Evolutionary conservation across 2,329 filamentous ascomycete genomes (phyloP).

Genomic region (Aphanocladium album): DNA sequence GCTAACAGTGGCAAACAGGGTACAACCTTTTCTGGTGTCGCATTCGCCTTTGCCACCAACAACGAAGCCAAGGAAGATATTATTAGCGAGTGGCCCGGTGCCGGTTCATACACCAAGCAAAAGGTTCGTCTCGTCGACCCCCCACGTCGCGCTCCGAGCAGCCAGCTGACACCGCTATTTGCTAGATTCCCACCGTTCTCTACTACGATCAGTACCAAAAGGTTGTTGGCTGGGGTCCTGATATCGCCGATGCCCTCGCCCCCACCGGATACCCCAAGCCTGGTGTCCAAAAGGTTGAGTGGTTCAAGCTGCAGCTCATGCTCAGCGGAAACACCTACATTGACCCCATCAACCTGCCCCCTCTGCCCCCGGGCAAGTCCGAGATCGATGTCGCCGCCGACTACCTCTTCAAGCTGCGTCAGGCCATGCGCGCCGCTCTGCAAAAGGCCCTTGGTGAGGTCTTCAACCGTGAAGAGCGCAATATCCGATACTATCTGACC

Average conservation of each 20-base stretch:
- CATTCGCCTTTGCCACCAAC: constrained; percentile 95
- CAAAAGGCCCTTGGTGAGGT: constrained; percentile 97
- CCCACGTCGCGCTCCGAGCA: background rate
- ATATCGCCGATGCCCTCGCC: constrained; percentile 93
- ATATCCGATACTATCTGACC: constrained; percentile 95
- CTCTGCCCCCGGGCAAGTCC: constrained; percentile 93
- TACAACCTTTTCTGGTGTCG: constrained; percentile 96
- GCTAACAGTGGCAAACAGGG: constrained; percentile 50
- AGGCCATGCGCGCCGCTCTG: constrained; percentile 91
- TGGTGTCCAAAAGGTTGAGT: constrained; percentile 97
- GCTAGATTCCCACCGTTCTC: constrained; percentile 92
- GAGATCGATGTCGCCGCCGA: constrained; percentile 99
- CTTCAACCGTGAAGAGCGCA: constrained; percentile 95
- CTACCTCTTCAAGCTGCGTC: constrained; percentile 95
- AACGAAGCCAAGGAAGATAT: constrained; percentile 98
- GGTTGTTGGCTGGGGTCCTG: constrained; percentile 98
- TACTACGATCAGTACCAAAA: constrained; percentile 99
- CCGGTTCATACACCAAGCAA: constrained; percentile 96
- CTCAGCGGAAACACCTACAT: constrained; percentile 98
- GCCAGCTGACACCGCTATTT: background rate
- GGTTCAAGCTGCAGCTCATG: constrained; percentile 99
- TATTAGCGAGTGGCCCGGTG: constrained; percentile 97
- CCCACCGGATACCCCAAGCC: constrained; percentile 97
- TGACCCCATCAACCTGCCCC: constrained; percentile 96
- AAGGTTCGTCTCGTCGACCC: constrained; percentile 56